Percentiles rank a stretch among this genome's conserved stretches.
phyloP scores from a whole-genome alignment of 768 basidiomycete genomes.

The Scleroderma citrinum region DNA sequence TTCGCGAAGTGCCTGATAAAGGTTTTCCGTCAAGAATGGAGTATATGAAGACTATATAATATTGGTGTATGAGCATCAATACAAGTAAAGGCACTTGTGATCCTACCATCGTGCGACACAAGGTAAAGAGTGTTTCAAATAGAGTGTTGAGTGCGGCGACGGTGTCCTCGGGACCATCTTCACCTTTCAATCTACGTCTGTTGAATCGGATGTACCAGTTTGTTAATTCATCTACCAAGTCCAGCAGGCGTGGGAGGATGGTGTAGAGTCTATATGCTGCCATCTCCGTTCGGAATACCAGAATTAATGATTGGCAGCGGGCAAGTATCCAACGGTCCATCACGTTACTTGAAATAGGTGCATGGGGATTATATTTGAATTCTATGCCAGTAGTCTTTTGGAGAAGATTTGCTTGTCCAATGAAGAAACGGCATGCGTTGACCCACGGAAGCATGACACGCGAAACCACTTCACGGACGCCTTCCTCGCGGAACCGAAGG shows the following conservation, averaged over 20 bases:
- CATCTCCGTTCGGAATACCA: slow-evolving; percentile 91
- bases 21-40: slow-evolving; percentile 94
- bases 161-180: slow-evolving; percentile 87
- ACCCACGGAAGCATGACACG: slow-evolving; percentile 98
- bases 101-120: slow-evolving; percentile 91
- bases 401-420: slow-evolving; percentile 85
- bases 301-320: slow-evolving; percentile 94
- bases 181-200: slow-evolving; percentile 90
- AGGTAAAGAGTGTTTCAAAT: slow-evolving; percentile 90
- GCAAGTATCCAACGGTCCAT: slow-evolving; percentile 99
- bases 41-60: slow-evolving; percentile 90
- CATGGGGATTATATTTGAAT: slow-evolving; percentile 86
- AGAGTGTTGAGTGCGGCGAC: slow-evolving; percentile 86
- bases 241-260: slow-evolving; percentile 89
- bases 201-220: slow-evolving; percentile 99
- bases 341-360: slow-evolving; percentile 79
- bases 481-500: slow-evolving; percentile 95
- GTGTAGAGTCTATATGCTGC: slow-evolving; percentile 95
- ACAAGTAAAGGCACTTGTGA: not conserved
- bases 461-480: slow-evolving; percentile 93
- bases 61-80: slow-evolving; percentile 1
- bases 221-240: slow-evolving; percentile 92
- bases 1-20: slow-evolving; percentile 85
- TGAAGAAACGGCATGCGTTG: slow-evolving; percentile 98
- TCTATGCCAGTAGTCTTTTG: slow-evolving; percentile 72